Percentiles rank a stretch among this genome's conserved stretches.
Evolutionary conservation across 129 eudicot species (phyloP).

Genomic region (Escallonia herrerae): DNA sequence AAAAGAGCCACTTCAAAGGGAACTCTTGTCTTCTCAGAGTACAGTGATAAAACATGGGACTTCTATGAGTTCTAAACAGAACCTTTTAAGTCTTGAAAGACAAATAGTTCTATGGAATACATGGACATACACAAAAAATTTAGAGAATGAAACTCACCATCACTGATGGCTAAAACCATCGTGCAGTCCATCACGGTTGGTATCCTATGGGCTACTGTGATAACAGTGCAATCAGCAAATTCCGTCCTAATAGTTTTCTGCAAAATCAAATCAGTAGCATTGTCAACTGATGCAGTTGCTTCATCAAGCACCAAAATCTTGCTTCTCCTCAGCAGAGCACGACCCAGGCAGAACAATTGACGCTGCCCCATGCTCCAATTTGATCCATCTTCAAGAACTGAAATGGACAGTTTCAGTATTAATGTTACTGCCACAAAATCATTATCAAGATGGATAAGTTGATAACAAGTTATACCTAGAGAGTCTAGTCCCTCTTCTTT

Average conservation of each 20-base stretch:
- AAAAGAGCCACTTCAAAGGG: too few species aligned
- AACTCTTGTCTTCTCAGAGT: too few species aligned
- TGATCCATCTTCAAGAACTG: conserved; percentile 86
- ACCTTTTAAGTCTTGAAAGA: too few species aligned
- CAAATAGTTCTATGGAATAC: too few species aligned
- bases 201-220: conserved; percentile 94
- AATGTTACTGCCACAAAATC: background rate
- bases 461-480: conserved; percentile 25
- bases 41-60: too few species aligned
- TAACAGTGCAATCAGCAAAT: conserved; percentile 80
- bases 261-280: conserved; percentile 72
- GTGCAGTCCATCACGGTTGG: conserved; percentile 96
- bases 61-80: too few species aligned
- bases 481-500: conserved; percentile 55
- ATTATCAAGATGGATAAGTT: background rate
- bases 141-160: conserved; percentile 42
- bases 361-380: conserved; percentile 99
- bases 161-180: conserved; percentile 77
- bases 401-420: background rate
- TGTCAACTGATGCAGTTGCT: conserved; percentile 90
- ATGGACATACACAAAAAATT: too few species aligned
- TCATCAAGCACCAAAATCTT: conserved; percentile 90
- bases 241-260: conserved; percentile 85
- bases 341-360: conserved; percentile 84
- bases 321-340: conserved; percentile 75